These are phyloP conservation scores for Hypoxylon sp. DNA, from an alignment of 2,329 filamentous ascomycete genomes.

Conservation along the genomic window DNA sequence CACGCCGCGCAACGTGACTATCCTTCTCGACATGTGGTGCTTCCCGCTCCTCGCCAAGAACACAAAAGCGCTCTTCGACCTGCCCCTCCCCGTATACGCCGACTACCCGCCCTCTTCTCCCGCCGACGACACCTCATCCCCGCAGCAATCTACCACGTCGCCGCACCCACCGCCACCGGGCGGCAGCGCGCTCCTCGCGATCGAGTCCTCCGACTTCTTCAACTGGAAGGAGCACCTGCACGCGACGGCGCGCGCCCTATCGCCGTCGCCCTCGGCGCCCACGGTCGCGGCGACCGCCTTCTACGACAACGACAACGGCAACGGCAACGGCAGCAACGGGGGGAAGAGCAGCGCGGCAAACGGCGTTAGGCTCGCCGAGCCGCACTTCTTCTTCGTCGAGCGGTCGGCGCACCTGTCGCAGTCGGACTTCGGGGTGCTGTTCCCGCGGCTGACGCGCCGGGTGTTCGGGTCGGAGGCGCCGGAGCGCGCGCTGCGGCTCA, in stretches of 20 bases:
- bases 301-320: slow-evolving; percentile 43
- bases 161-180: slow-evolving; percentile 56
- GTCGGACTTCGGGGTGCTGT: slow-evolving; percentile 85
- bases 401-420: slow-evolving; percentile 84
- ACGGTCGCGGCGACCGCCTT: slow-evolving; percentile 57
- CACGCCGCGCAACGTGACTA: slow-evolving; percentile 71
- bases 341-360: too few relatives aligned
- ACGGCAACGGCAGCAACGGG: too few relatives aligned
- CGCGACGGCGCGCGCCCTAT: slow-evolving; percentile 74
- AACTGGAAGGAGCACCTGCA: slow-evolving; percentile 81
- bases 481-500: slow-evolving; percentile 69
- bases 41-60: slow-evolving; percentile 74
- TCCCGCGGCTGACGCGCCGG: slow-evolving; percentile 75
- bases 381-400: slow-evolving; percentile 79
- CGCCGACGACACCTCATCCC: neutral
- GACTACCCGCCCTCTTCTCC: slow-evolving; percentile 44
- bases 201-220: slow-evolving; percentile 82
- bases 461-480: slow-evolving; percentile 69
- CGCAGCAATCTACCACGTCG: neutral
- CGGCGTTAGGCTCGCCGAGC: slow-evolving; percentile 58
- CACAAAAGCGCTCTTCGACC: slow-evolving; percentile 73
- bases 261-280: slow-evolving; percentile 62
- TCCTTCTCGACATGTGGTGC: slow-evolving; percentile 85
- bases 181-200: slow-evolving; percentile 71
- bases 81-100: slow-evolving; percentile 78